Evolutionary conservation across 2,329 filamentous ascomycete species (phyloP), one percentile per base, ranked within the genome.

Genomic region (Trichoderma lentiforme): DNA sequence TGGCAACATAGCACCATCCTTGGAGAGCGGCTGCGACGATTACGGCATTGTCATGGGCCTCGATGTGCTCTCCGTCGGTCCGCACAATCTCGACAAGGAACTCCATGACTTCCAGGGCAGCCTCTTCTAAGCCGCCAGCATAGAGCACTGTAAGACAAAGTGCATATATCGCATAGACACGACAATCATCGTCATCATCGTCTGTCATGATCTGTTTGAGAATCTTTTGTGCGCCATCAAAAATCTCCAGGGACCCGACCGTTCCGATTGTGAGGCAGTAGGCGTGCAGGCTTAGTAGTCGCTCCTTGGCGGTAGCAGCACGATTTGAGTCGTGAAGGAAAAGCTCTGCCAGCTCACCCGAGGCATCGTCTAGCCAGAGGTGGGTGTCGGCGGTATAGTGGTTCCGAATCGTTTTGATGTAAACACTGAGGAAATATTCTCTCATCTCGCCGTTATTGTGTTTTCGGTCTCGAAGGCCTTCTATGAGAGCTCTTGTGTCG

Each of bases 1-100:
- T 94, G 6, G 92, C 92, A 6, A 97, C 87, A 74, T 95, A 92
- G 1, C 91, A 91, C 93, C 93, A 97, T 72, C 91, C 89, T 74
- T 92, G 88, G 1, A 97, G 84, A 0, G 93, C 93, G 0, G 93
- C 92, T 4, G 89, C 86, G 1, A 97, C 93, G 2, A 94, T 88
- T 3, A 85, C 84, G 0, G 86, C 89, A 74, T 91, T 91, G 77
- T 97, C 93, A 43, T 87, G 85, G 0, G 93, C 92, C 6, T 90
- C 89, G 56, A 95, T 86, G 2, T 86, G 89, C 51, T 91, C 86
- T 3, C 94, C 94, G 75, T 97, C 94, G 8, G 91, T 93, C 73
- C 93, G 90, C 21, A 94, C 84, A 64, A 97, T 93, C 72, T 94
- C 92, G 12, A 95, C 82, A 32, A 95, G 83, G 74, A 91, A 93